Evolutionary conservation across 164 flowering plant genomes (phyloP).

Genomic region (Litsea cubeba): DNA sequence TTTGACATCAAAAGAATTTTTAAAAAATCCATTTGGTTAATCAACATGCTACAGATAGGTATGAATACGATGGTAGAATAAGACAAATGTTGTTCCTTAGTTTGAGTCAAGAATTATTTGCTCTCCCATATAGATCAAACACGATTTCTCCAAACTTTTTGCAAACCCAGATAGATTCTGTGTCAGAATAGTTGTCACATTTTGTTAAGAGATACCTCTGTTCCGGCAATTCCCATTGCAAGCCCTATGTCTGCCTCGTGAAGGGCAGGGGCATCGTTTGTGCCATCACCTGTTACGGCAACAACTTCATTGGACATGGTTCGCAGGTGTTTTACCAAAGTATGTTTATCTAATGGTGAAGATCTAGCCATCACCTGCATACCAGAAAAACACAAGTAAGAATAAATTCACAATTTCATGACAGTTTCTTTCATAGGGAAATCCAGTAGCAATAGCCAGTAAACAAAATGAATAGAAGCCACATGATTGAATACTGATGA

Average conservation of each 20-base stretch:
- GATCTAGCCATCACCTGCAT: conserved; percentile 95
- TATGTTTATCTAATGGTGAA: conserved; percentile 93
- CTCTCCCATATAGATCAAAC: too few species aligned
- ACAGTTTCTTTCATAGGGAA: neutral
- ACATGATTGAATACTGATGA: too few species aligned
- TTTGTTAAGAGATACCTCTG: conserved; percentile 53
- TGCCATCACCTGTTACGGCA: conserved; percentile 98
- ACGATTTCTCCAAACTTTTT: neutral
- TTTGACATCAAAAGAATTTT: too few species aligned
- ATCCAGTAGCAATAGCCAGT: neutral
- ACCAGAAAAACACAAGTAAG: neutral
- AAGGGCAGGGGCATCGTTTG: conserved; percentile 98
- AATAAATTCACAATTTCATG: neutral
- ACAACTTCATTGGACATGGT: conserved; percentile 74
- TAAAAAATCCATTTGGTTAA: too few species aligned
- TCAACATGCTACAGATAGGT: too few species aligned
- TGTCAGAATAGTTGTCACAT: neutral
- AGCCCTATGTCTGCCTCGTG: conserved; percentile 99
- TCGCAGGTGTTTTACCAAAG: conserved; percentile 71
- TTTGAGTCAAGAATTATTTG: too few species aligned
- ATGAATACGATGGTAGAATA: too few species aligned
- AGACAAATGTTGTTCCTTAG: too few species aligned
- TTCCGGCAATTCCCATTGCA: conserved; percentile 99
- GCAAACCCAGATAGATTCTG: neutral
- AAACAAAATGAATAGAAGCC: neutral